Conservation (phyloP, 1,139 yeast genomes). For the Debaryomycetaceae sp. region DNA sequence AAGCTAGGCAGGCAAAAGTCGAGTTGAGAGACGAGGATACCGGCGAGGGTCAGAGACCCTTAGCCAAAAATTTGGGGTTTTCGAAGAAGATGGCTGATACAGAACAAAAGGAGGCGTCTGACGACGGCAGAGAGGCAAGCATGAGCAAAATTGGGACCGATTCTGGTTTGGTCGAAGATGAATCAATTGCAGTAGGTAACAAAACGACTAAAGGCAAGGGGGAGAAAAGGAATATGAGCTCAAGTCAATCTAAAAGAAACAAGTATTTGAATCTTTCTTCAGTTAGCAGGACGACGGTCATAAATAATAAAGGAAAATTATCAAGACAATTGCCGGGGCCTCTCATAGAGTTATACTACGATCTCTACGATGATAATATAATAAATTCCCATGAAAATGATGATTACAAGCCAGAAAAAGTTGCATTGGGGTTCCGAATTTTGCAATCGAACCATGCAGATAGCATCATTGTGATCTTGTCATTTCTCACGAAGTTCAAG, state of each 20-base stretch:
- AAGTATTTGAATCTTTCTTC: slow-evolving; percentile 6
- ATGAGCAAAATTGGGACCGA: neutral
- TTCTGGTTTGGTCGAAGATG: neutral
- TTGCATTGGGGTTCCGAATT: slow-evolving; percentile 33
- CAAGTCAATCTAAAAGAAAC: slow-evolving; percentile 1
- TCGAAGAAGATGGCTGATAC: neutral
- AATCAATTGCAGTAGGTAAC: neutral
- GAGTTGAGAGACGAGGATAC: neutral
- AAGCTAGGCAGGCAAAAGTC: neutral
- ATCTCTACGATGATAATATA: slow-evolving; percentile 37
- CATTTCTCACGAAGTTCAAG: slow-evolving; percentile 43
- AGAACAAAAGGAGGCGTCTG: neutral
- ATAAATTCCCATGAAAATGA: slow-evolving; percentile 19
- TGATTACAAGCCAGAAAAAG: slow-evolving; percentile 15
- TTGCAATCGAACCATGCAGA: slow-evolving; percentile 38
- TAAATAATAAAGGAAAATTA: slow-evolving; percentile 24
- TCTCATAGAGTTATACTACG: slow-evolving; percentile 32
- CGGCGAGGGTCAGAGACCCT: neutral
- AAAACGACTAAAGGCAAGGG: neutral
- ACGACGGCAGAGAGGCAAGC: neutral
- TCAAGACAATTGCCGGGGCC: slow-evolving; percentile 43
- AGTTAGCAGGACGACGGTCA: slow-evolving; percentile 31
- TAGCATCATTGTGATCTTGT: slow-evolving; percentile 40
- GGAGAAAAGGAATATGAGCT: neutral
- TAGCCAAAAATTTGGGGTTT: neutral